Evolutionary conservation across 78 protist species (phyloP).

Genomic region (Thecamonas trahens): DNA sequence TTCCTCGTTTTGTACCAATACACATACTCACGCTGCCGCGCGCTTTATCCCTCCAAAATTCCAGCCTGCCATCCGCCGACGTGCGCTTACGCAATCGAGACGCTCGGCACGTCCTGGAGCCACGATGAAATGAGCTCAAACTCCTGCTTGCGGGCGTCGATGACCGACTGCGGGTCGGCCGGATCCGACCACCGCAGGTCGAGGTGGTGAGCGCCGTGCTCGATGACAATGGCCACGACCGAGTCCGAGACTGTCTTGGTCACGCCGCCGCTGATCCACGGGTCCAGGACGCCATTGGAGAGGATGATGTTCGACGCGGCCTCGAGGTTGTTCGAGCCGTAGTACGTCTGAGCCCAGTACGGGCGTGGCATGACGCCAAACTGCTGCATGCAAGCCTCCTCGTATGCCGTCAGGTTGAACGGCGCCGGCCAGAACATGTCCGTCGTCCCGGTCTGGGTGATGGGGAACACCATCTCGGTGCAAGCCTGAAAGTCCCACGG

Average conservation of each 20-base stretch:
- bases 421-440: conserved; percentile 14
- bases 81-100: too few species aligned
- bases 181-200: conserved; percentile 34
- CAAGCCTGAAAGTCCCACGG: conserved; percentile 42
- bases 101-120: not conserved
- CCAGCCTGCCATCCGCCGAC: too few species aligned
- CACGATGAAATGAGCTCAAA: not conserved
- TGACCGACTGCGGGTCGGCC: conserved; percentile 23
- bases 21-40: too few species aligned
- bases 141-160: conserved; percentile 9
- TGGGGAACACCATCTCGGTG: conserved; percentile 34
- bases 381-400: not conserved
- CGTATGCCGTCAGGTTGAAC: not conserved
- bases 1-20: too few species aligned
- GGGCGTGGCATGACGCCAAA: conserved; percentile 24
- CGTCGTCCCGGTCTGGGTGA: not conserved
- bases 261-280: conserved; percentile 43
- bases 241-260: not conserved
- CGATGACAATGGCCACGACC: not conserved
- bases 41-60: too few species aligned
- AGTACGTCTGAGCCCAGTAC: not conserved
- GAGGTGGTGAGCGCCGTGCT: conserved; percentile 46
- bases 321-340: not conserved
- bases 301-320: conserved; percentile 19
- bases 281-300: conserved; percentile 42